Base-by-base conservation (phyloP, 2,329 filamentous ascomycete genomes). In the Plectosphaerella sp. region DNA sequence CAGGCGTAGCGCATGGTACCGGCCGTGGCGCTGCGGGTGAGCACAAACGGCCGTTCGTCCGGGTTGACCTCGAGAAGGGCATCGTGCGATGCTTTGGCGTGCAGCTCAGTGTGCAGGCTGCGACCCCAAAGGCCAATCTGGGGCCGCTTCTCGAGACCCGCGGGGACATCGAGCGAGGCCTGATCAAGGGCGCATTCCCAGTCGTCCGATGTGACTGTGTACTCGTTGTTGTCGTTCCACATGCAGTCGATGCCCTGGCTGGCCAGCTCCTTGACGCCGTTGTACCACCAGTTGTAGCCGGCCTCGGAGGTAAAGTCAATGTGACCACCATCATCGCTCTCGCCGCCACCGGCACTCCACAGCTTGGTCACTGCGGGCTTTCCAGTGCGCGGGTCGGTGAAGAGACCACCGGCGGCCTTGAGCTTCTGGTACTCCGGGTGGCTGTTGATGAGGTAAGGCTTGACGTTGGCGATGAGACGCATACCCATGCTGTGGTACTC, bases 151-250 rank as follows among this genome's bases (percentile, higher is more conserved):
- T 69, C 63, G 41, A 67, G 65, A 2, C 65, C 67, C 0, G 67
- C 62, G 0, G 71, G 68, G 1, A 74, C 58, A 0, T 65, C 57
- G 2, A 76, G 63, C 2, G 68, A 68, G 1, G 60, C 57, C 28
- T 54, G 54, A 2, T 83, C 75, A 0, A 88, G 70, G 0, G 80
- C 78, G 49, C 83, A 79, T 52, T 81, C 68, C 86, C 86, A 89
- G 22, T 78, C 72, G 54, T 90, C 87, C 54, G 81, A 74, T 0
- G 83, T 77, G 3, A 88, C 75, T 1, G 82, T 84, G 64, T 89
- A 90, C 64, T 90, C 87, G 58, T 89, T 90, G 67, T 90, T 90
- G 63, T 90, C 87, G 58, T 90, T 90, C 87, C 87, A 90, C 70
- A 89, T 88, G 47, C 78, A 86, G 58, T 89, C 86, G 52, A 90